These are phyloP conservation scores for Salix suchowensis DNA, from an alignment of 345 rosid species.

Conservation along the genomic window DNA sequence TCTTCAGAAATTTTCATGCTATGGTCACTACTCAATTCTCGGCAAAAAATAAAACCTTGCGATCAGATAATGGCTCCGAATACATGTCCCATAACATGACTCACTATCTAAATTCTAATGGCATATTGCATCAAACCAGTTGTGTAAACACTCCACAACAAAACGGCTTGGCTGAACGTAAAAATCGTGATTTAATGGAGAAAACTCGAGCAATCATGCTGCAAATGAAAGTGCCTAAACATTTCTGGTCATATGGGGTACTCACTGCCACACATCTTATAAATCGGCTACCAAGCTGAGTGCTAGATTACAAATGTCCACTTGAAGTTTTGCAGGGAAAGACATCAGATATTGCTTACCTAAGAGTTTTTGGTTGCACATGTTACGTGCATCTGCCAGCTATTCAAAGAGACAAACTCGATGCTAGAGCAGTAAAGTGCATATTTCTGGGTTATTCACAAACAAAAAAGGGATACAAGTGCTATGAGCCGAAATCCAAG, in stretches of 20 bases:
- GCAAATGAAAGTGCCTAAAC: neutral
- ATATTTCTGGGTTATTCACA: neutral
- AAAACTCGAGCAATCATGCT: constrained; percentile 1
- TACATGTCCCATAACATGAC: no score
- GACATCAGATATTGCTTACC: fast-evolving
- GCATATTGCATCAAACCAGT: neutral
- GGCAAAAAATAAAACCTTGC: no score
- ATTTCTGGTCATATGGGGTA: neutral
- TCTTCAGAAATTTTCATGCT: no score
- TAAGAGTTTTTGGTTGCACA: neutral
- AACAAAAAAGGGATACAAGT: neutral
- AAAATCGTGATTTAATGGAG: neutral
- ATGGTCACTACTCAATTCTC: no score
- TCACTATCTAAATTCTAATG: neutral
- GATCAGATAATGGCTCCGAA: no score
- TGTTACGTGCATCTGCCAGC: neutral
- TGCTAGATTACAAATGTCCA: neutral
- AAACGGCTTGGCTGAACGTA: neutral
- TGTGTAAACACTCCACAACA: neutral
- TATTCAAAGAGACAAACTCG: neutral
- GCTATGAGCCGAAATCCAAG: neutral
- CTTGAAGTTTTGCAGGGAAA: neutral
- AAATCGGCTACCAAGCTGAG: neutral
- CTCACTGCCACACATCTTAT: neutral
- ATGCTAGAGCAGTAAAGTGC: neutral